Conservation (phyloP, 2,329 filamentous ascomycete genomes). For the Pseudogymnoascus sp. region DNA sequence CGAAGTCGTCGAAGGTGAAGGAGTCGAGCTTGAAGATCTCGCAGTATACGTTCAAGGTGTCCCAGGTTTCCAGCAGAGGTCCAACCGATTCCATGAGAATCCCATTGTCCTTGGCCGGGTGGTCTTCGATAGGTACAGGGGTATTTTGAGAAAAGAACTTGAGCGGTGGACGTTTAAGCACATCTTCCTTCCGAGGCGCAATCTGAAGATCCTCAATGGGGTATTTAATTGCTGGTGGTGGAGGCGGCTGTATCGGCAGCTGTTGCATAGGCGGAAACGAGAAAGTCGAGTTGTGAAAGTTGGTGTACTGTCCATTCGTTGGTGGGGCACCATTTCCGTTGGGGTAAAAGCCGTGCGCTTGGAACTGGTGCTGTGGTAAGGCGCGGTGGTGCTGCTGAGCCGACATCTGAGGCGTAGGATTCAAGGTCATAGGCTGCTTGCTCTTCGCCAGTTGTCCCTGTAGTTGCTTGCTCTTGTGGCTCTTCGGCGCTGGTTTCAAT, state of each 20-base stretch:
- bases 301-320: constrained; percentile 22
- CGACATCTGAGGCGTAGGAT: constrained; percentile 24
- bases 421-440: constrained; percentile 30
- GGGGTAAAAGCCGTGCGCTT: background rate
- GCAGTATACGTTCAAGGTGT: constrained; percentile 96
- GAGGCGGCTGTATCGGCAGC: constrained; percentile 30
- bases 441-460: constrained; percentile 31
- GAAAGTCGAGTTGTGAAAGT: constrained; percentile 36
- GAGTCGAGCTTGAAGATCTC: constrained; percentile 91
- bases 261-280: constrained; percentile 36
- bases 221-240: constrained; percentile 76
- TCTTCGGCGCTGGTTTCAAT: constrained; percentile 65
- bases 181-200: constrained; percentile 52
- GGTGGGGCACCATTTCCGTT: constrained; percentile 16
- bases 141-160: constrained; percentile 68
- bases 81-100: constrained; percentile 83
- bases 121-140: constrained; percentile 41
- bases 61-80: constrained; percentile 82
- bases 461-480: constrained; percentile 53
- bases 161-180: constrained; percentile 57
- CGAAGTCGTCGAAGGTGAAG: constrained; percentile 94
- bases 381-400: constrained; percentile 7
- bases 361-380: background rate
- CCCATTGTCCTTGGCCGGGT: constrained; percentile 43
- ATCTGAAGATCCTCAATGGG: constrained; percentile 91